A percentile compares a stretch with the other conserved stretches of the same genome.
phyloP scores from a whole-genome alignment of 768 basidiomycete genomes.

The Boletus rufocinnamomeus region DNA sequence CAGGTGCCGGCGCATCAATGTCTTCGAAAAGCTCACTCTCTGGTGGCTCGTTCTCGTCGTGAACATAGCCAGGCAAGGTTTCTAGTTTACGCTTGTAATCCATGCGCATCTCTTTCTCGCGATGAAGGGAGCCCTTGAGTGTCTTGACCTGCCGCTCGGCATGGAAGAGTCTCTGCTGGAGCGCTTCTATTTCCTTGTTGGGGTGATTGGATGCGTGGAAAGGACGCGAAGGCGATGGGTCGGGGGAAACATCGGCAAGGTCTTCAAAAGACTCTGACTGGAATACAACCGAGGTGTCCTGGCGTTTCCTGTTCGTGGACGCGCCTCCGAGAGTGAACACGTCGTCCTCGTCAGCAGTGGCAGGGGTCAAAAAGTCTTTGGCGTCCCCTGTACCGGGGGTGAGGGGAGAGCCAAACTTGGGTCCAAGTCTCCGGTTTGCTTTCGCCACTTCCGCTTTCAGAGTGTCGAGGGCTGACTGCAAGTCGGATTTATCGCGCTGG shows the following conservation, averaged over 20 bases:
- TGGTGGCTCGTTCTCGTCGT: slow-evolving; percentile 39
- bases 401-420: slow-evolving; percentile 69
- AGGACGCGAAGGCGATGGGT: slow-evolving; percentile 58
- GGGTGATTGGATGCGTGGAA: slow-evolving; percentile 76
- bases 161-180: slow-evolving; percentile 81
- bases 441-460: slow-evolving; percentile 73
- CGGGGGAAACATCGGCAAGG: slow-evolving; percentile 55
- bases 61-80: slow-evolving; percentile 39
- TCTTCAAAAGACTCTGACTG: slow-evolving; percentile 50
- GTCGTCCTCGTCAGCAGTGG: slow-evolving; percentile 57
- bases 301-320: slow-evolving; percentile 62
- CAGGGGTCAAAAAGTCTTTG: slow-evolving; percentile 59
- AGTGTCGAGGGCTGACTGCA: slow-evolving; percentile 78
- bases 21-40: slow-evolving; percentile 51
- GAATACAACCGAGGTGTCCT: slow-evolving; percentile 51
- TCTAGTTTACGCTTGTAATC: slow-evolving; percentile 60
- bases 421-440: slow-evolving; percentile 55
- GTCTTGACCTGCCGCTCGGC: slow-evolving; percentile 85
- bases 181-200: slow-evolving; percentile 76
- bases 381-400: slow-evolving; percentile 58
- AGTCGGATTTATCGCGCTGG: slow-evolving; percentile 89
- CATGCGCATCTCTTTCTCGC: slow-evolving; percentile 83
- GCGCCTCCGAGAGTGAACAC: slow-evolving; percentile 64
- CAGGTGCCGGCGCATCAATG: slow-evolving; percentile 40
- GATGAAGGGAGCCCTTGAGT: slow-evolving; percentile 72